Evolutionary conservation across 1,284 basidiomycete genomes (phyloP).

Genomic region (Tetrapyrgos nigripes): DNA sequence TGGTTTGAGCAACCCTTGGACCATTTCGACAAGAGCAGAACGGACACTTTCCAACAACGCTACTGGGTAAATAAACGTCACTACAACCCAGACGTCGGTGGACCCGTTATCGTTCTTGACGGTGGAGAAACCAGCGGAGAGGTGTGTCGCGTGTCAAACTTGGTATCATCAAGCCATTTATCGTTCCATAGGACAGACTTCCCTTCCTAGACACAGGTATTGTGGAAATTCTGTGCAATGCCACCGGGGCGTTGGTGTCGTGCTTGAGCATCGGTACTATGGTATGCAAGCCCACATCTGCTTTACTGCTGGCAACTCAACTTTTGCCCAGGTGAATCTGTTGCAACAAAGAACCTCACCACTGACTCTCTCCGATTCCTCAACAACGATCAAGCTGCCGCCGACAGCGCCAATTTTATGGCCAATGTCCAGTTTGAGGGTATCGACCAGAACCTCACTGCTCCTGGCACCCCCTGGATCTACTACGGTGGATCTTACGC

Average conservation of each 20-base stretch:
- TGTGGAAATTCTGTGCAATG: conserved; percentile 82
- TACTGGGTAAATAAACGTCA: conserved; percentile 92
- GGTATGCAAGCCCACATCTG: conserved; percentile 48
- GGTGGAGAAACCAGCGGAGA: conserved; percentile 86
- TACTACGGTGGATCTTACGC: conserved; percentile 88
- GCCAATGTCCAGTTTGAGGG: conserved; percentile 77
- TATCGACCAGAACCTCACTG: conserved; percentile 73
- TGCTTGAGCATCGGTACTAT: conserved; percentile 92
- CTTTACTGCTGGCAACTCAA: conserved; percentile 12
- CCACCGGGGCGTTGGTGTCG: conserved; percentile 88
- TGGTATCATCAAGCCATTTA: not conserved
- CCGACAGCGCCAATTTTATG: conserved; percentile 96
- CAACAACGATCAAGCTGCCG: conserved; percentile 87
- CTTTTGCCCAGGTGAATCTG: conserved; percentile 69
- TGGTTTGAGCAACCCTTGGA: conserved; percentile 89
- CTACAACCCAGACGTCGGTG: conserved; percentile 74
- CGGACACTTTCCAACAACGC: conserved; percentile 70
- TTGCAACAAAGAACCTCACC: conserved; percentile 81
- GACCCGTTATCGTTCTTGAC: conserved; percentile 84
- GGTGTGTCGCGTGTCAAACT: conserved; percentile 32
- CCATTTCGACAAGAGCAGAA: conserved; percentile 63
- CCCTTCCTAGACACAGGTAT: conserved; percentile 86
- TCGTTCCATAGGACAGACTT: conserved; percentile 53
- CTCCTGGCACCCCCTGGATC: conserved; percentile 84
- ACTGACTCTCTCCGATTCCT: conserved; percentile 87